A percentile compares a stretch with the other conserved stretches of the same genome.
Conservation (phyloP, 2,329 filamentous ascomycete species). For the Dichotomopilus funicola region DNA sequence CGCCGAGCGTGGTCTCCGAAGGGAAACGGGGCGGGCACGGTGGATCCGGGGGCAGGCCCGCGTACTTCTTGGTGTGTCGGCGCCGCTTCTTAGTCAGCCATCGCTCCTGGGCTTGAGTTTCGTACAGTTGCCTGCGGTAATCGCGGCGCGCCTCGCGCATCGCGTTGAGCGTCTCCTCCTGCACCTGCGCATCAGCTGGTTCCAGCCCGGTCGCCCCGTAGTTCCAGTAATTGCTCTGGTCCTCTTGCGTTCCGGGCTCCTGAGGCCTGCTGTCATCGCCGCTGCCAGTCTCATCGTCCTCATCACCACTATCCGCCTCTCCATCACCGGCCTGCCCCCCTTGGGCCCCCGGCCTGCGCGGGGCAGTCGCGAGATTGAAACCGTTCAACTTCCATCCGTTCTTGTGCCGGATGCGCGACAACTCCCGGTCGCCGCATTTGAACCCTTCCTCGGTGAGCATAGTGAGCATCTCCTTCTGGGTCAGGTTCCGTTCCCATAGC, state of each 20-base stretch:
- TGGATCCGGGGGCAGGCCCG: constrained; percentile 59
- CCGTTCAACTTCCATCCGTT: constrained; percentile 56
- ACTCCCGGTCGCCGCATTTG: constrained; percentile 62
- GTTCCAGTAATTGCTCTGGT: constrained; percentile 6
- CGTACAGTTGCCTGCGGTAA: constrained; percentile 47
- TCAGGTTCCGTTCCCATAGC: constrained; percentile 69
- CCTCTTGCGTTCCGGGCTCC: not conserved
- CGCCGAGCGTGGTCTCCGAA: constrained; percentile 75
- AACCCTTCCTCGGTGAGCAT: constrained; percentile 67
- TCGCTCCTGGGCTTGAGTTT: constrained; percentile 54
- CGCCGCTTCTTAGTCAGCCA: constrained; percentile 60
- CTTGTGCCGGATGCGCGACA: constrained; percentile 62
- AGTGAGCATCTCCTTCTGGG: constrained; percentile 66
- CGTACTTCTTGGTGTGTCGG: constrained; percentile 61
- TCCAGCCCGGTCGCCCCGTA: constrained; percentile 1
- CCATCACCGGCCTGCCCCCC: not conserved
- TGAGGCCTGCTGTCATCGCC: too few relatives aligned
- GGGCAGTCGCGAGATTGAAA: not conserved
- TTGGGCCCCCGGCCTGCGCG: not conserved
- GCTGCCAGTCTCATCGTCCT: too few relatives aligned
- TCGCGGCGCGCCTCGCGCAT: constrained; percentile 41
- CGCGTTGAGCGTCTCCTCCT: constrained; percentile 23
- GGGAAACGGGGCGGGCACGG: constrained; percentile 67
- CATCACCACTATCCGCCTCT: not conserved
- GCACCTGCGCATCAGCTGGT: constrained; percentile 6